Conservation (phyloP, 2,329 filamentous ascomycete species). For the Sclerotinia minor region DNA sequence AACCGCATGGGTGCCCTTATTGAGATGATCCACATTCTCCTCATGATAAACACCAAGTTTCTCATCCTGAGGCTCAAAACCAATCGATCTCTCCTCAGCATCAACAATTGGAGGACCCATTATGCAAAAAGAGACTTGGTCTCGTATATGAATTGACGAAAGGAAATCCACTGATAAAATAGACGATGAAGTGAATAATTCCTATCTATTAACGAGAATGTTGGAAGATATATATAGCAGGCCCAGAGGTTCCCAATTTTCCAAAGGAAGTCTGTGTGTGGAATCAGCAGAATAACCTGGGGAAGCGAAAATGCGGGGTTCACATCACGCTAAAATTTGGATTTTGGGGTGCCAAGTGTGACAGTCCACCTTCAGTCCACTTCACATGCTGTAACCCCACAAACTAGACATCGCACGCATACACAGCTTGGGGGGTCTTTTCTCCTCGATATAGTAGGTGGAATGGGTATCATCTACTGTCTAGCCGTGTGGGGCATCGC, state of each 20-base stretch:
- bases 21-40: conserved; percentile 26
- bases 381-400: background rate
- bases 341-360: too few relatives aligned
- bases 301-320: conserved; percentile 15
- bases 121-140: background rate
- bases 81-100: conserved; percentile 8
- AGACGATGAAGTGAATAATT: background rate
- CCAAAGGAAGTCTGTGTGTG: background rate
- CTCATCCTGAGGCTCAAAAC: conserved; percentile 21
- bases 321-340: background rate
- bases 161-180: background rate
- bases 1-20: conserved; percentile 30
- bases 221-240: background rate
- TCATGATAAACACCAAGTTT: conserved; percentile 27
- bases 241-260: background rate
- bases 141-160: background rate
- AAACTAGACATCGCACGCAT: background rate
- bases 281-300: conserved; percentile 2
- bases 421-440: background rate
- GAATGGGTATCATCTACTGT: background rate
- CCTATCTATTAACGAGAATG: background rate
- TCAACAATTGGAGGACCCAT: conserved; percentile 1
- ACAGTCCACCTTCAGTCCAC: background rate
- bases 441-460: background rate
- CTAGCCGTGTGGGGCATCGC: background rate